Conservation (phyloP, 768 basidiomycete genomes). For the Austroboletus festivus region DNA sequence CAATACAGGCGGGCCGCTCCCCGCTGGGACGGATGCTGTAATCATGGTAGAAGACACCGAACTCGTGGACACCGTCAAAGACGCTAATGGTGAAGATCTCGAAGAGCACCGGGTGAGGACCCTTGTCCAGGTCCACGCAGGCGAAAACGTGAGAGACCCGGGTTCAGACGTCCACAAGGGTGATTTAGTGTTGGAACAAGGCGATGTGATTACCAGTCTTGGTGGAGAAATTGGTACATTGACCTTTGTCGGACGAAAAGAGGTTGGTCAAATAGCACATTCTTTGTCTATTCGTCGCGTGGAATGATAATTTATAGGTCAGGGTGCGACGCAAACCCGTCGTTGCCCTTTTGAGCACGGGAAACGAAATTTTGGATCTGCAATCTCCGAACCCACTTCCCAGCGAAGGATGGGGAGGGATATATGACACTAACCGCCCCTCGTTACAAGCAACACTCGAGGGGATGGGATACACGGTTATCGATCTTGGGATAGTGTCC, state of each 20-base stretch:
- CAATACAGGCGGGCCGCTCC: conserved; percentile 84
- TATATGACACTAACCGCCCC: conserved; percentile 86
- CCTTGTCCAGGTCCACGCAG: conserved; percentile 53
- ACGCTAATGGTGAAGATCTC: conserved; percentile 36
- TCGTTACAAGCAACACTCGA: conserved; percentile 67
- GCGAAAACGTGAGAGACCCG: conserved; percentile 71
- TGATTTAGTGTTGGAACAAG: conserved; percentile 61
- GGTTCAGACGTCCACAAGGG: conserved; percentile 73
- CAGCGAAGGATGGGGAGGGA: conserved; percentile 57
- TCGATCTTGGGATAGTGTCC: conserved; percentile 77
- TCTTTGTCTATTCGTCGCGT: neutral
- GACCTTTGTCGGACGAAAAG: conserved; percentile 69
- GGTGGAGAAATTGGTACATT: conserved; percentile 87
- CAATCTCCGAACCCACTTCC: conserved; percentile 38
- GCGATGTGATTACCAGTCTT: conserved; percentile 55
- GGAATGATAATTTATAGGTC: conserved; percentile 43
- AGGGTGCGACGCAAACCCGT: conserved; percentile 67
- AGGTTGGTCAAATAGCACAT: conserved; percentile 41
- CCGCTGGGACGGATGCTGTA: conserved; percentile 69
- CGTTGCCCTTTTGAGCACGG: conserved; percentile 81
- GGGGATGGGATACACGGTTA: conserved; percentile 69
- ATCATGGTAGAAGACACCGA: conserved; percentile 94
- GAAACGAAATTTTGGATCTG: conserved; percentile 75
- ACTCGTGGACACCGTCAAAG: conserved; percentile 52
- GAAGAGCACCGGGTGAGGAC: conserved; percentile 76